A percentile compares a stretch with the other conserved stretches of the same genome.
Conservation (phyloP, 495 filamentous ascomycete species). For the Aspergillus kassunensis region DNA sequence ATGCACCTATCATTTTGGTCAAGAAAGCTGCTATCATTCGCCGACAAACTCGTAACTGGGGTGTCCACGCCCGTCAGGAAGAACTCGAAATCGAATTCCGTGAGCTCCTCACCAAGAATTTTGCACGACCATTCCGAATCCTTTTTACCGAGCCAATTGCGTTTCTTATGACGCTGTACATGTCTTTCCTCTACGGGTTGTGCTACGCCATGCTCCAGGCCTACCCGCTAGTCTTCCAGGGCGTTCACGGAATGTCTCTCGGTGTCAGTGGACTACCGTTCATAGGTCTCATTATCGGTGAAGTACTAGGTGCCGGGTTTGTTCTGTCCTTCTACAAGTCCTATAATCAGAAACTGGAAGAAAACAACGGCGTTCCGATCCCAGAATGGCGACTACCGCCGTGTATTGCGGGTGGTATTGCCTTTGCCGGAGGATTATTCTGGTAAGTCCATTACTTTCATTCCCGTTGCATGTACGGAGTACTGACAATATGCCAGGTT, state of each 20-base stretch:
- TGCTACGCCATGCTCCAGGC: constrained; percentile 30
- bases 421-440: constrained; percentile 49
- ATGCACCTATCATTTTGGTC: constrained; percentile 33
- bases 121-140: constrained; percentile 40
- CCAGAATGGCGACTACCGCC: constrained; percentile 35
- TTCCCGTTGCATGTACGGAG: neutral
- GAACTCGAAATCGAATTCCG: constrained; percentile 36
- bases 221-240: constrained; percentile 31
- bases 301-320: constrained; percentile 21
- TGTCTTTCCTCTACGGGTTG: constrained; percentile 39
- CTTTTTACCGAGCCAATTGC: constrained; percentile 44
- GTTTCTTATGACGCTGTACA: constrained; percentile 38
- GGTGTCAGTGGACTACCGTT: constrained; percentile 30
- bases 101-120: constrained; percentile 35
- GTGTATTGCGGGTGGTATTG: constrained; percentile 44
- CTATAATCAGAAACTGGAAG: constrained; percentile 24
- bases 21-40: constrained; percentile 38
- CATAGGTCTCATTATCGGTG: constrained; percentile 30
- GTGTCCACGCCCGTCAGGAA: constrained; percentile 45
- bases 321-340: constrained; percentile 21
- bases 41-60: constrained; percentile 41
- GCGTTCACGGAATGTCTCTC: constrained; percentile 24
- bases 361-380: constrained; percentile 24
- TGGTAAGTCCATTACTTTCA: constrained; percentile 33
- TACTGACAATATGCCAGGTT: constrained; percentile 27